These are phyloP conservation scores for Platanus orientalis DNA, from an alignment of 164 flowering plant genomes.

Conservation along the genomic window DNA sequence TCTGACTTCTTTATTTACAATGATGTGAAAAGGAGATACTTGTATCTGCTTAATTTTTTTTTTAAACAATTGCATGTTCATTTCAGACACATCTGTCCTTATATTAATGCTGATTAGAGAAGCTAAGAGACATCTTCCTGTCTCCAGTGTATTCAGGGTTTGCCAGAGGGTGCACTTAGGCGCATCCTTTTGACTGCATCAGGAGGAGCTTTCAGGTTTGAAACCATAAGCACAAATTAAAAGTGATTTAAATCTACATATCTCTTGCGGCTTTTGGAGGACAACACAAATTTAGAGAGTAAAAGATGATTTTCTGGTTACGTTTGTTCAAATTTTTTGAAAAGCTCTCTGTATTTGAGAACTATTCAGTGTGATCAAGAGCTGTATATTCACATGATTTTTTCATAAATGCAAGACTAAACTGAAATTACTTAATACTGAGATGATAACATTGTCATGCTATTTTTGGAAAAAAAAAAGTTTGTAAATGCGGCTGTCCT, in stretches of 20 bases:
- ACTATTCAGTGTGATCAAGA: too few relatives aligned
- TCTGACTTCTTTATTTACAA: neutral
- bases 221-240: neutral
- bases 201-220: conserved; percentile 96
- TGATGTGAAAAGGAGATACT: neutral
- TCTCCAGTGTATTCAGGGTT: conserved; percentile 93
- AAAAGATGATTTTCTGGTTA: neutral
- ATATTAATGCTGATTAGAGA: conserved; percentile 3
- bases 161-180: conserved; percentile 90
- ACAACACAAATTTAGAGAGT: neutral
- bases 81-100: neutral
- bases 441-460: too few relatives aligned
- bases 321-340: neutral
- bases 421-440: neutral
- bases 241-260: too few relatives aligned
- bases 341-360: too few relatives aligned
- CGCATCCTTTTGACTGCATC: conserved; percentile 93
- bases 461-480: too few relatives aligned
- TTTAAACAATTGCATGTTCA: neutral
- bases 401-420: neutral
- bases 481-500: neutral
- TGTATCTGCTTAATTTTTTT: too few relatives aligned
- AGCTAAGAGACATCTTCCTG: conserved; percentile 21
- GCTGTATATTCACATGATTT: neutral
- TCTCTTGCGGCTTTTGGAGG: too few relatives aligned